Evolutionary conservation across 2,329 filamentous ascomycete species (phyloP), one percentile per base, ranked within the genome.

Genomic region (Shiraia bambusicola): DNA sequence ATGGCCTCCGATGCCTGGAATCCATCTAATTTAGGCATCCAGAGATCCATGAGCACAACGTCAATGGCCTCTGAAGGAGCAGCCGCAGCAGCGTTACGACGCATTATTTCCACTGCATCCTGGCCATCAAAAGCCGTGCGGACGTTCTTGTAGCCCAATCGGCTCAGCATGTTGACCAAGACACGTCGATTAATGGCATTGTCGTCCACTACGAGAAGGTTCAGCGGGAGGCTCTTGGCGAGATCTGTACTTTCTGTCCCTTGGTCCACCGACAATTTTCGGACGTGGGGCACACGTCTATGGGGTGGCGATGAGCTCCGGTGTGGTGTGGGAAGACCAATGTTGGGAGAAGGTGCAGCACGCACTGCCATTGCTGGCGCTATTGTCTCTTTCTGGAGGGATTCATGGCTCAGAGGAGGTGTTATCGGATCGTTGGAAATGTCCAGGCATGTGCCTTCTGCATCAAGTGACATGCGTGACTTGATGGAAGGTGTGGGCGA

Each of bases 21-120:
- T 1, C 84, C 84, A 57, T 87, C 84, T 74, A 87, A 82, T 50
- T 82, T 73, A 1, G 84, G 84, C 83, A 88, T 88, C 84, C 84
- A 88, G 8, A 88, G 75, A 64, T 88, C 84, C 84, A 88, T 88
- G 30, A 87, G 69, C 16, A 88, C 75, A 2, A 85, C 76, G 54
- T 86, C 79, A 42, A 87, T 79, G 29, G 67, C 63, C 13, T 61
- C 49, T 19, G 51, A 58, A 19, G 49, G 37, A 40, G 59, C 37
- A 19, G 37, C n/a, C n/a, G n/a, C 46, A 11, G 48, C 38, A 12
- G 54, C 47, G 17, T 69, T 63, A 34, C 72, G 72, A 37, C 71
- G 65, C 72, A 84, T 84, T 31, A 80, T 73, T 13, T 78, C 74
- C 1, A 88, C 82, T 0, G 84, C 84, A 57, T 87, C 82, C 32